Conservation (phyloP, 176 grass and related monocot species). For the Oryza australiensis region DNA sequence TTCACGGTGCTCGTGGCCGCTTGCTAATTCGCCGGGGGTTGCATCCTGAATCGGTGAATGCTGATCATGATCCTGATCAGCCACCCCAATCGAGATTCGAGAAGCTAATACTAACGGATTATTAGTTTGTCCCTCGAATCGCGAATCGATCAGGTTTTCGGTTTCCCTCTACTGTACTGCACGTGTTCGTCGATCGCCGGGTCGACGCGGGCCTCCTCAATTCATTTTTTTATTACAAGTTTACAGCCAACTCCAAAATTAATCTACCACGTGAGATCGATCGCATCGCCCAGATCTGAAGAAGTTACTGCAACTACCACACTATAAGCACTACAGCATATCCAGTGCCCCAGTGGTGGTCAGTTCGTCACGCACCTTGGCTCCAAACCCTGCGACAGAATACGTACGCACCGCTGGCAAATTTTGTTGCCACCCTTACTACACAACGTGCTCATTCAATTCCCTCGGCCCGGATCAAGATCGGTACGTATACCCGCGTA, state of each 20-base stretch:
- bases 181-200: background rate
- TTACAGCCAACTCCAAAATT: background rate
- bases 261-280: background rate
- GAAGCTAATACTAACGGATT: background rate
- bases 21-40: background rate
- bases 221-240: background rate
- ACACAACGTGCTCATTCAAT: background rate
- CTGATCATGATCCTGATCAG: too few species aligned
- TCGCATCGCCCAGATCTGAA: background rate
- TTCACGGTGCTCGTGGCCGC: background rate
- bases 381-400: background rate
- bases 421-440: background rate
- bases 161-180: background rate
- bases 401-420: background rate
- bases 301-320: background rate
- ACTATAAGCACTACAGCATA: background rate
- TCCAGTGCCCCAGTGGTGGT: background rate
- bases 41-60: too few species aligned
- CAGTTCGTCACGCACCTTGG: background rate
- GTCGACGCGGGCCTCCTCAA: background rate
- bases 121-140: background rate
- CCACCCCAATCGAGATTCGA: background rate
- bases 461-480: background rate
- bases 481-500: background rate
- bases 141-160: background rate